Evolutionary conservation across 371 early-diverging fungal genomes (phyloP), one percentile per base, ranked within the genome.

Genomic region (Apophysomyces variabilis): DNA sequence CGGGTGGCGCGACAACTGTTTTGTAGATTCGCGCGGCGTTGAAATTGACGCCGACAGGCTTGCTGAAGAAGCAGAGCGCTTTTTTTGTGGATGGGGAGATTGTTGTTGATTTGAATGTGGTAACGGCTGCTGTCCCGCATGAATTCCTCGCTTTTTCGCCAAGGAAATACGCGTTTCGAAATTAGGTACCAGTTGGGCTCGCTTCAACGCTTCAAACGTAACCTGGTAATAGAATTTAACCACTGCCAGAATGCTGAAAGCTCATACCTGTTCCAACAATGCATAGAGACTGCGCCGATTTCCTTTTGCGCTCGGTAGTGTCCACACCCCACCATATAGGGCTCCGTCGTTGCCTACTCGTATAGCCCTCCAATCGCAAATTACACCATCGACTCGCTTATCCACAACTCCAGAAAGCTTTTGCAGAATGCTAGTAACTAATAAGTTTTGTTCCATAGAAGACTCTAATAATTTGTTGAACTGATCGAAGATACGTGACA

Each of bases 101-200:
- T 67, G 60, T 12, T 62, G 64, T n/a, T 50, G 21, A 26, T 26
- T 26, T 26, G 32, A 26, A 26, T 26, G 32, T 3, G 32, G 32
- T 26, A 26, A 26, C 14, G 44, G 68, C 8, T 64, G 66, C 14
- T 70, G 62, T 16, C 71, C 62, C 12, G 59, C 14, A 38, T 50
- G 57, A 6, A 83, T 67, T 26, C 81, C 83, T 46, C 81, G 73
- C 45, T 80, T 78, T 45, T 80, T 80, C 9, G 83, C 83, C 38
- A 83, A 47, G 1, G 80, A 76, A 38, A 83, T 80, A 14, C 83
- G 74, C 1, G 79, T 79, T 58, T 83, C 83, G 60, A 83, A 83
- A 58, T 83, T 83, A 14, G 83, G 83, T 9, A 83, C 83, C 0
- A 80, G 64, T 47, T 83, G 80, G 7, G 83, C 83, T 21, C 83